Evolutionary conservation across 2,329 filamentous ascomycete genomes (phyloP).

Genomic region (Epichloe sp.): DNA sequence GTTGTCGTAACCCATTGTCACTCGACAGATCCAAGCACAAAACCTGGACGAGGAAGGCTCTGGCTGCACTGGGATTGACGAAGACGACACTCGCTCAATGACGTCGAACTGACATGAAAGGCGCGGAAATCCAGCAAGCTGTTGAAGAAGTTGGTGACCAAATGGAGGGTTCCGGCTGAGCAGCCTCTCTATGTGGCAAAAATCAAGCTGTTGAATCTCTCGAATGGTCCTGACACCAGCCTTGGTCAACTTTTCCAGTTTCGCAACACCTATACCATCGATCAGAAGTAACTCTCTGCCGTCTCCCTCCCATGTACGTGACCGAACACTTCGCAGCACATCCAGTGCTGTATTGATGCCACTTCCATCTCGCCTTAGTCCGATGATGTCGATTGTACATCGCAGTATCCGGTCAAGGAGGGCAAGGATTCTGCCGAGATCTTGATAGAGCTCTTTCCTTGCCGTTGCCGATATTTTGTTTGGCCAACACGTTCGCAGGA

Average conservation of each 20-base stretch:
- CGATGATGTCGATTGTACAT: conserved; percentile 26
- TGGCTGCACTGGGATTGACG: background rate
- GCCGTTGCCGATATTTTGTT: conserved; percentile 26
- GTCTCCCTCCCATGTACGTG: conserved; percentile 69
- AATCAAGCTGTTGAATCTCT: conserved; percentile 52
- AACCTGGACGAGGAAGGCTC: background rate
- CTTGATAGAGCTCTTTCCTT: conserved; percentile 20
- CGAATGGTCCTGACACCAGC: conserved; percentile 61
- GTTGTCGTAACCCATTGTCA: conserved; percentile 60
- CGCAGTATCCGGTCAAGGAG: conserved; percentile 22
- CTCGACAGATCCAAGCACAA: conserved; percentile 36
- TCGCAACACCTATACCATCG: conserved; percentile 60
- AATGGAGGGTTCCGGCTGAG: conserved; percentile 73
- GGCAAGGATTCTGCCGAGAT: conserved; percentile 19
- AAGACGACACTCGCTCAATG: conserved; percentile 8
- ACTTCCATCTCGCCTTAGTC: conserved; percentile 42
- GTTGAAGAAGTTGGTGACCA: conserved; percentile 54
- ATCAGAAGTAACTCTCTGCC: conserved; percentile 75
- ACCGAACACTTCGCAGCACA: conserved; percentile 62
- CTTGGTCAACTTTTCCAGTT: conserved; percentile 59
- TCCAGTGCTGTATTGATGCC: conserved; percentile 59
- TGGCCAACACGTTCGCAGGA: conserved; percentile 50
- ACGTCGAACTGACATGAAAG: conserved; percentile 29
- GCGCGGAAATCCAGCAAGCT: conserved; percentile 56
- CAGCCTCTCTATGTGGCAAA: conserved; percentile 61